Evolutionary conservation across 2,329 filamentous ascomycete species (phyloP).

Genomic region (Amauroascus niger): DNA sequence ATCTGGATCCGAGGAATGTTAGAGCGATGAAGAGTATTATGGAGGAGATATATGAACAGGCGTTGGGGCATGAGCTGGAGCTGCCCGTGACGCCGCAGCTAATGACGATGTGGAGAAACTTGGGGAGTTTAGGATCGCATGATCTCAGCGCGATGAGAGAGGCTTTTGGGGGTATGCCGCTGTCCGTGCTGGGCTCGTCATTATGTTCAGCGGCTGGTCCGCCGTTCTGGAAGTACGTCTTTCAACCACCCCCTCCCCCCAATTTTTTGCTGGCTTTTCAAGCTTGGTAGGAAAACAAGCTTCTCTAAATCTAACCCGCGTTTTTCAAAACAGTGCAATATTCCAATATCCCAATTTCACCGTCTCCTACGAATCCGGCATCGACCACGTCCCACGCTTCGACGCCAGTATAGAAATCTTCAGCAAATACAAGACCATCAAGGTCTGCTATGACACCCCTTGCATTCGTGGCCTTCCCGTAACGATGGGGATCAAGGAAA

Average conservation of each 20-base stretch:
- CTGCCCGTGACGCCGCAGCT: constrained; percentile 23
- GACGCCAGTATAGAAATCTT: constrained; percentile 38
- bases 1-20: constrained; percentile 28
- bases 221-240: constrained; percentile 27
- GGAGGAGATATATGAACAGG: constrained; percentile 24
- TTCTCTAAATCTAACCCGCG: constrained; percentile 10
- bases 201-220: constrained; percentile 21
- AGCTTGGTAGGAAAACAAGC: constrained; percentile 8
- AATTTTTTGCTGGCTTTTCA: too few species aligned
- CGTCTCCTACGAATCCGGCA: constrained; percentile 49
- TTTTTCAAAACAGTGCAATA: constrained; percentile 22
- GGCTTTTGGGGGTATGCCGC: constrained; percentile 40
- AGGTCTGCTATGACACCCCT: constrained; percentile 47
- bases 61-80: constrained; percentile 27
- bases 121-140: constrained; percentile 44
- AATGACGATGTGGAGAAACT: constrained; percentile 30
- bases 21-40: constrained; percentile 20
- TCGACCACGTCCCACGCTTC: constrained; percentile 41
- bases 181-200: constrained; percentile 34
- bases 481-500: constrained; percentile 41
- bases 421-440: constrained; percentile 44
- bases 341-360: constrained; percentile 37
- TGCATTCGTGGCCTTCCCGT: constrained; percentile 51
- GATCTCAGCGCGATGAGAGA: constrained; percentile 48
- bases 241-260: neutral